Evolutionary conservation across 2,329 filamentous ascomycete genomes (phyloP).

Genomic region (Phoma sp.): DNA sequence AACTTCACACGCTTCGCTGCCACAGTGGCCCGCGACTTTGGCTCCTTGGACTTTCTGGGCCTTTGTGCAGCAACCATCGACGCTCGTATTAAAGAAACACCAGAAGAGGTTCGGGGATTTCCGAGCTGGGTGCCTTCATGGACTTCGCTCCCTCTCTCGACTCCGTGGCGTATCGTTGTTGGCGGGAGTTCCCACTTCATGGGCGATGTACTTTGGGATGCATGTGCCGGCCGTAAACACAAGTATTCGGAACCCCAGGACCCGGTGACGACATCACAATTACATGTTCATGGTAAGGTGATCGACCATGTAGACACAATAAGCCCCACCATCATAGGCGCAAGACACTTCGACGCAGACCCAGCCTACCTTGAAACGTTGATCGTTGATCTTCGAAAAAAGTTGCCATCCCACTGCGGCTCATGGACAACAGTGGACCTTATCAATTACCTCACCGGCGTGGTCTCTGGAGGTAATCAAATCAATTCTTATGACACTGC

Average conservation of each 20-base stretch:
- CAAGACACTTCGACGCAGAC: constrained; percentile 10
- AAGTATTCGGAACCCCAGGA: neutral
- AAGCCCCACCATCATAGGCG: constrained; percentile 9
- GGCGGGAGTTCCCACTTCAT: constrained; percentile 3
- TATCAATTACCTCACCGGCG: constrained; percentile 16
- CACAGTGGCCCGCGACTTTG: constrained; percentile 12
- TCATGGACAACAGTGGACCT: constrained; percentile 17
- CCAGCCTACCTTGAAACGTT: constrained; percentile 8
- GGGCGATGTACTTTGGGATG: constrained; percentile 16
- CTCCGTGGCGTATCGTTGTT: constrained; percentile 18
- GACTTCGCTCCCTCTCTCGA: constrained; percentile 21
- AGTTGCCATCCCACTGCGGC: constrained; percentile 6
- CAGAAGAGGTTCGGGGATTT: constrained; percentile 31
- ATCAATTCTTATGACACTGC: neutral
- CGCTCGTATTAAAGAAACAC: constrained; percentile 22
- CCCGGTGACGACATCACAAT: neutral
- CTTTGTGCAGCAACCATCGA: constrained; percentile 26
- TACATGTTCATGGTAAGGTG: constrained; percentile 20
- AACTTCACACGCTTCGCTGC: constrained; percentile 21
- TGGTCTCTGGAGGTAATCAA: constrained; percentile 9
- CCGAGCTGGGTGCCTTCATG: constrained; percentile 46
- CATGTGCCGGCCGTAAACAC: constrained; percentile 15
- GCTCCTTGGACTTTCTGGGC: constrained; percentile 21
- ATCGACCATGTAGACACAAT: constrained; percentile 18
- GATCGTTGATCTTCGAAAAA: constrained; percentile 3